phyloP scores from a whole-genome alignment of 148 eudicot genomes.

The Chenopodium berlandieri region DNA sequence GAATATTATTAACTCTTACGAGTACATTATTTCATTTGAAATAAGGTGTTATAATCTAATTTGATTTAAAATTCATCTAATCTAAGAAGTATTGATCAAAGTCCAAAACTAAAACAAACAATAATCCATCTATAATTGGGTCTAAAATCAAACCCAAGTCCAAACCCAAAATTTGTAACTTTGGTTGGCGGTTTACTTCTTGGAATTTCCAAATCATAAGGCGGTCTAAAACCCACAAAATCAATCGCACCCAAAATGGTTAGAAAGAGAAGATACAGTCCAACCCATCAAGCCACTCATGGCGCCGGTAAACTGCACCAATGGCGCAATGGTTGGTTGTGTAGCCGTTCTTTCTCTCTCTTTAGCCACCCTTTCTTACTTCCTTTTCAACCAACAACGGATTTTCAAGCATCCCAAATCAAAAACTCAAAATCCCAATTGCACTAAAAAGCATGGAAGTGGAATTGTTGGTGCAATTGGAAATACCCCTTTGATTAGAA shows the following conservation, averaged over 20 bases:
- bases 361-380: conserved; percentile 49
- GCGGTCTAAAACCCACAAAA: background rate
- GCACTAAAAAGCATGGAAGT: conserved; percentile 24
- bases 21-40: too few species aligned
- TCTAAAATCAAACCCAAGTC: background rate
- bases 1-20: too few species aligned
- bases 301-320: conserved; percentile 33
- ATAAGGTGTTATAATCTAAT: too few species aligned
- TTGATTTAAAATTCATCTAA: too few species aligned
- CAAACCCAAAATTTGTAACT: background rate
- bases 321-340: conserved; percentile 39
- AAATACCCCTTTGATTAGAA: conserved; percentile 82
- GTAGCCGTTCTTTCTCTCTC: conserved; percentile 38
- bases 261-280: background rate
- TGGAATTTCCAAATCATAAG: background rate
- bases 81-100: too few species aligned
- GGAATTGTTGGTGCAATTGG: conserved; percentile 84
- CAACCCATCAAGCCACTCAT: conserved; percentile 22
- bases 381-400: conserved; percentile 30
- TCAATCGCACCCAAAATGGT: background rate
- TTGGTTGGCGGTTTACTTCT: background rate
- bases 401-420: conserved; percentile 17
- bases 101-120: too few species aligned
- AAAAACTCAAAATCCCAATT: conserved; percentile 24
- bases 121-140: background rate